Base-by-base conservation (phyloP, 2,329 filamentous ascomycete species). In the Trichoderma atroviride region DNA sequence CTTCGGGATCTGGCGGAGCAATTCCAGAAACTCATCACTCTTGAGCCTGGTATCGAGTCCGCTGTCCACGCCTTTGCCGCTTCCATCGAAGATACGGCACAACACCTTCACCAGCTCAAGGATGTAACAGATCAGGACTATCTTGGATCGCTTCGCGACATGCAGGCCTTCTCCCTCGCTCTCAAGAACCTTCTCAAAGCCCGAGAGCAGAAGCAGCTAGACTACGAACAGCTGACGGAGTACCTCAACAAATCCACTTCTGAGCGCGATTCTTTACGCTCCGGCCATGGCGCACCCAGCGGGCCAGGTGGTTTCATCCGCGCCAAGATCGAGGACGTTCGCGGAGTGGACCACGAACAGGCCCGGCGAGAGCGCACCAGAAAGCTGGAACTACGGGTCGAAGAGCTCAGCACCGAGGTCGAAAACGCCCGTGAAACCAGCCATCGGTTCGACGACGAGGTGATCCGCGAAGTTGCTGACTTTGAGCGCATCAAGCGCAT, bases 41-140 rank as follows among this genome's bases (percentile, higher is more conserved):
- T 99, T 24, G 96, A 99, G 76, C 93, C 94, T 0, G 93, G 92
- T 37, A 90, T 98, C 40, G 93, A 96, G 77, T 85, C 86, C 29
- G 88, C 93, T 2, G 86, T 97, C 19, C 93, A 94, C 64, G 91
- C 91, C 19, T 99, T 99, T 76, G 92, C 94, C 0, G 89, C 91
- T 7, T 93, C 91, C 29, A 89, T 97, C 37, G 92, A 97, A 75
- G 92, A 96, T 75, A 95, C 92, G 0, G 91, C 92, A 10, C 83
- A 89, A 1, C 92, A 93, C 4, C 87, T 97, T 76, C 92, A 89
- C 76, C 85, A 82, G n/a, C 86, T 99, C 70, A 93, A 93, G 76
- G 94, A 98, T 71, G 87, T 94, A 75, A 98, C 95, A 0, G 96
- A 99, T 78, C 94, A 97, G 76, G 94, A 97, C 80, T 99, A 99